These are phyloP conservation scores for Boletus fagicola DNA, from an alignment of 768 basidiomycete species.

Conservation along the genomic window DNA sequence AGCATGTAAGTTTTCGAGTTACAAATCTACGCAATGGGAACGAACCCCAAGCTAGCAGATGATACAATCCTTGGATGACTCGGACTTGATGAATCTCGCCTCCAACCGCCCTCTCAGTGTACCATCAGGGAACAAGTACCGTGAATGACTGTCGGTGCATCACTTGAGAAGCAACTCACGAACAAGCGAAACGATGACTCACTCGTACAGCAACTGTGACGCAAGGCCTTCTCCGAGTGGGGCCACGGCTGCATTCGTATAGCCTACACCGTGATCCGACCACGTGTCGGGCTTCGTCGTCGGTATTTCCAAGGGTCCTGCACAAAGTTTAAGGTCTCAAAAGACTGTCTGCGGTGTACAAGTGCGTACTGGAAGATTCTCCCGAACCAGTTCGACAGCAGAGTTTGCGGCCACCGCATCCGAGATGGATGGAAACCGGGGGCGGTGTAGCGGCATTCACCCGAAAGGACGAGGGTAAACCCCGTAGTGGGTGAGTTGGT, in stretches of 20 bases:
- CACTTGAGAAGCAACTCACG: neutral
- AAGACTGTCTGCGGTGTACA: too few species aligned
- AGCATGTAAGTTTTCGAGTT: too few species aligned
- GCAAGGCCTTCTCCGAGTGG: neutral
- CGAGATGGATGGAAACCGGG: conserved; percentile 5
- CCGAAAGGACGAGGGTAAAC: neutral
- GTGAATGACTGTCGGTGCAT: conserved; percentile 6
- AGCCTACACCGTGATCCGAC: conserved; percentile 16
- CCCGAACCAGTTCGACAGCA: neutral
- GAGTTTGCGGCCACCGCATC: conserved; percentile 14
- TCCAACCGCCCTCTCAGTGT: conserved; percentile 21
- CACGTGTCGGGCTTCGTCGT: conserved; percentile 15
- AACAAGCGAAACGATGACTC: neutral
- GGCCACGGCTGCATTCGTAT: conserved; percentile 11
- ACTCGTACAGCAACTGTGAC: conserved; percentile 10
- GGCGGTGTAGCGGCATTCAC: neutral
- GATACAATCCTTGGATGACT: conserved; percentile 12
- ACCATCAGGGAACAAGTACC: conserved; percentile 17
- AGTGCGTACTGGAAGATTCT: conserved; percentile 5
- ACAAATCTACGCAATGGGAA: neutral
- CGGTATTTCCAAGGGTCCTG: conserved; percentile 1
- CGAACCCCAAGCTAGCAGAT: conserved; percentile 12
- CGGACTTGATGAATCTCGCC: conserved; percentile 7
- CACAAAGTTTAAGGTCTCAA: neutral
- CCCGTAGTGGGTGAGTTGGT: conserved; percentile 1